Base-by-base conservation (phyloP, 257 asterid genomes). In the Dorcoceras hygrometricum region DNA sequence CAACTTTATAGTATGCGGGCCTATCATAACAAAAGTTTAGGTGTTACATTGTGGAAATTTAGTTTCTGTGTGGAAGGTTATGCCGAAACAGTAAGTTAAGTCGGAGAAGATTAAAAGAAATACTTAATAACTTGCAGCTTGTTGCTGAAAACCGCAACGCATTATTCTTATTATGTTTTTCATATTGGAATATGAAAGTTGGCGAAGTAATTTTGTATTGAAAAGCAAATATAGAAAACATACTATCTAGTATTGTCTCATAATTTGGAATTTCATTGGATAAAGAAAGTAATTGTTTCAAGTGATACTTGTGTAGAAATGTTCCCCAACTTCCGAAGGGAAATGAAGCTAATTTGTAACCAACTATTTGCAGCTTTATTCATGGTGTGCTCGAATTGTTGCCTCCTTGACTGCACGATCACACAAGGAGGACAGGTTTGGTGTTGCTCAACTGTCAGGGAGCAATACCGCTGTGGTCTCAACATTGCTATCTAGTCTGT, bases 401-500 rank as follows among this genome's bases (percentile, higher is more conserved):
- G 79, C 96, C 71, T 88, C 95, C 22, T 69, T 94, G 78, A 94
- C 97, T 22, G 78, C 94, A 54, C 76, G 86, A 62, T 94, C 99
- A 11, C 96, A 71, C 56, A 94, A 80, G 79, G 99, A 90, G 86
- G 99, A 94, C 75, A 78, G 84, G 46, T 94, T 79, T 66, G 99
- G 99, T 4, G 91, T 88, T 56, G 97, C 96, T 64, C 99, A 94
- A 70, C 87, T 90, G 73, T 84, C 97, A 20, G 95, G 96, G 24
- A 82, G 95, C 80, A 88, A 88, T 74, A 83, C 87, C 60, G 78
- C 90, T 70, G 97, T 85, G 53, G 72, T 90, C 62, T 90, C 97
- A 8, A 77, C 89, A 6, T 59, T 94, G 76, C 53, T 94, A 72
- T 90, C 97, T 36, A 66, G 82, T 63, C 79, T 94, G 69, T 77